phyloP scores from a whole-genome alignment of 1,139 yeast species.

The Pneumocystis canis region DNA sequence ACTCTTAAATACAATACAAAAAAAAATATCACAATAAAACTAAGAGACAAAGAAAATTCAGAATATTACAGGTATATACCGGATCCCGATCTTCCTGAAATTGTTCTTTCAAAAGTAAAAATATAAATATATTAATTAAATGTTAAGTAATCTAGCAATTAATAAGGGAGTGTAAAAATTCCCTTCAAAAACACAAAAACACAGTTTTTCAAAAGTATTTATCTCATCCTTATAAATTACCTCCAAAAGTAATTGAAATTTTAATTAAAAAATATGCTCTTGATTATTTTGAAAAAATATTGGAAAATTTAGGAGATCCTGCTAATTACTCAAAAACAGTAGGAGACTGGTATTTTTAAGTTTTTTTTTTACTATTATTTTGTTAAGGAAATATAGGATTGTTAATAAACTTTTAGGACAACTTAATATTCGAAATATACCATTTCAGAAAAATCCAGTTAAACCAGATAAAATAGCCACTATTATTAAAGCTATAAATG shows the following conservation, averaged over 20 bases:
- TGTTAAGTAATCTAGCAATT: constrained; percentile 10
- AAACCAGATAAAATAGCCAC: constrained; percentile 29
- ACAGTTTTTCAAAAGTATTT: neutral
- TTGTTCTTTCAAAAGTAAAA: constrained; percentile 32
- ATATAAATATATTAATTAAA: neutral
- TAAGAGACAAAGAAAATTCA: constrained; percentile 65
- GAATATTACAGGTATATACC: constrained; percentile 89
- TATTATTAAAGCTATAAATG: constrained; percentile 31
- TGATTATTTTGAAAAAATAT: neutral
- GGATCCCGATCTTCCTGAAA: constrained; percentile 68
- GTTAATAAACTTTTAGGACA: constrained; percentile 69
- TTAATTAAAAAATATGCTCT: neutral
- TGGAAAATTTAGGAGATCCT: neutral
- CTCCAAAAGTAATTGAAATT: neutral
- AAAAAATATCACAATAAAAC: constrained; percentile 36
- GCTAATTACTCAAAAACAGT: neutral
- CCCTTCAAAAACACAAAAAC: neutral
- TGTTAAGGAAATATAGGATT: constrained; percentile 33
- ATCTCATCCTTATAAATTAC: neutral
- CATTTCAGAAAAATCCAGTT: constrained; percentile 1
- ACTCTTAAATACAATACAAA: constrained; percentile 89
- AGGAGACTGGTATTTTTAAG: neutral
- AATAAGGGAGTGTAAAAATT: neutral
- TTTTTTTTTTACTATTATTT: neutral
- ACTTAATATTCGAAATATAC: constrained; percentile 37